Base-by-base conservation (phyloP, 2,329 filamentous ascomycete genomes). In the Penicillium sp. region DNA sequence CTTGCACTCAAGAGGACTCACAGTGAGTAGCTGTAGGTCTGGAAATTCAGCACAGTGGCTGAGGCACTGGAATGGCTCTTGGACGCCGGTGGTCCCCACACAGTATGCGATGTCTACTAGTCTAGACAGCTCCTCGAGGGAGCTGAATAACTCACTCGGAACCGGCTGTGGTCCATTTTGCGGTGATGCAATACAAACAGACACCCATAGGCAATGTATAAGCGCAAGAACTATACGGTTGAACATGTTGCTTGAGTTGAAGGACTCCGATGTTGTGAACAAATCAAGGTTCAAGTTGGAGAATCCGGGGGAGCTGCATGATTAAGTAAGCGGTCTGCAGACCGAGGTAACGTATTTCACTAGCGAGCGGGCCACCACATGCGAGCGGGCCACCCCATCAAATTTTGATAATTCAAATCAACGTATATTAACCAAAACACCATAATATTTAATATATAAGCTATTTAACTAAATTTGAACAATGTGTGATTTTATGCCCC, bases 21-120 rank as follows among this genome's bases (percentile, higher is more conserved):
- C 82, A 39, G 83, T 87, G 57, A 95, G 81, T 31, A 99, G 82
- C 60, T 91, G 87, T 64, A 98, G 87, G 3, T 82, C 80, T 1
- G 90, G 86, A 61, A 98, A 97, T 56, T 97, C 91, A 37, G 80
- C 79, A 76, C 95, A 99, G 63, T 90, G 89, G 57, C 90, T 95
- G 14, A 88, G 84, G 75, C 95, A 99, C 31, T 82, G 78, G 73
- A 99, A 99, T 0, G 95, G 95, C 64, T 87, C 87, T 49, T 83
- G 81, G 59, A 99, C 87, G 39, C 93, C 95, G 0, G 90, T 88
- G 5, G 84, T 87, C 60, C 93, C 92, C 57, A 98, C 90, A 74
- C 95, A 99, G 77, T 98, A 98, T 48, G 91, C 82, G 58, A 98
- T 95, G 73, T 99, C 95, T 61, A 97, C 93, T 26, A 98, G 84